Evolutionary conservation across 345 rosid species (phyloP).

Genomic region (Salix udensis): DNA sequence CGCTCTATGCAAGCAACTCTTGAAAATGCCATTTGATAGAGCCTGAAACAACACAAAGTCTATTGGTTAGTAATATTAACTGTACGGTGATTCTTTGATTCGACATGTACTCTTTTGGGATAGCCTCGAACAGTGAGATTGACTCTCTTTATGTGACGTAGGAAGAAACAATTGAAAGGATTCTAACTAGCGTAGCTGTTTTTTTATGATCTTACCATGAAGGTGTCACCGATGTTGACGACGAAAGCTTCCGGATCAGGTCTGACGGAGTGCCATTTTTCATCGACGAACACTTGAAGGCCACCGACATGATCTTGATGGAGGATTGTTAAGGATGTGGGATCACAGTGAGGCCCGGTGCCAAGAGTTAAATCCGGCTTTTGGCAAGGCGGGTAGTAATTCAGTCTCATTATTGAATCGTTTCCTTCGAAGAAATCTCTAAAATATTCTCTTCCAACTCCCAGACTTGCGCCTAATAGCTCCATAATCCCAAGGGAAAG

Average conservation of each 20-base stretch:
- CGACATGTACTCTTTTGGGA: neutral
- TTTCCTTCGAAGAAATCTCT: slow-evolving; percentile 67
- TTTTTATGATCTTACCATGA: slow-evolving; percentile 53
- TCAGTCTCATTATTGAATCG: slow-evolving; percentile 93
- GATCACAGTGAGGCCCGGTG: slow-evolving; percentile 99
- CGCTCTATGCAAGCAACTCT: slow-evolving; percentile 93
- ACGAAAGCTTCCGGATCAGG: slow-evolving; percentile 79
- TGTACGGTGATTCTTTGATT: neutral
- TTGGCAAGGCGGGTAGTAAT: slow-evolving; percentile 89
- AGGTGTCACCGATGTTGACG: slow-evolving; percentile 94
- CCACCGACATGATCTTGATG: slow-evolving; percentile 92
- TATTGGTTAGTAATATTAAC: neutral
- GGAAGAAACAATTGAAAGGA: neutral
- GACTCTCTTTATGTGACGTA: neutral
- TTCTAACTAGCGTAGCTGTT: neutral
- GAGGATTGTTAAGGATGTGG: slow-evolving; percentile 92
- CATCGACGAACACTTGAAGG: slow-evolving; percentile 80
- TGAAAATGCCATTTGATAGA: slow-evolving; percentile 75
- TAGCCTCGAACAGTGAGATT: neutral
- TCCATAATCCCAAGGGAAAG: slow-evolving; percentile 86
- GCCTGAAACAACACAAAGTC: slow-evolving; percentile 53
- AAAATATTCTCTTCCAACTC: slow-evolving; percentile 48
- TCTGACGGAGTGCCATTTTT: slow-evolving; percentile 64
- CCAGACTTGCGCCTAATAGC: slow-evolving; percentile 73
- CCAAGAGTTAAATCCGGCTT: slow-evolving; percentile 86